A percentile compares a stretch with the other conserved stretches of the same genome.
Conservation (phyloP, 352 stramenopile genomes). For the Phytophthora constricta region DNA sequence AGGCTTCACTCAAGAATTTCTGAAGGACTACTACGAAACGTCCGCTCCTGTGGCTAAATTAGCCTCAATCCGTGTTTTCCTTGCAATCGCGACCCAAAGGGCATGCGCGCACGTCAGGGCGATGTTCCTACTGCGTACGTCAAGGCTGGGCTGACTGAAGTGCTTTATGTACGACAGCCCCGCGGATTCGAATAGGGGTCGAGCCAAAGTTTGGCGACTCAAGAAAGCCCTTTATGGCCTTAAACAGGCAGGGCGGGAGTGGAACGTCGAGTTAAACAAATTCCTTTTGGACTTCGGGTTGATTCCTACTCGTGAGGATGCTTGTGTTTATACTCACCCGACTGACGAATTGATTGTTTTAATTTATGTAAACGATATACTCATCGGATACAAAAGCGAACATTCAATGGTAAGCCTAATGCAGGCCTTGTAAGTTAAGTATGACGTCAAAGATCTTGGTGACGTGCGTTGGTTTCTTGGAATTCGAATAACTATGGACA, state of each 20-base stretch:
- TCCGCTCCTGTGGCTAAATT: conserved; percentile 1
- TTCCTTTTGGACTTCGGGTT: conserved; percentile 1
- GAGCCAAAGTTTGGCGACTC: neutral
- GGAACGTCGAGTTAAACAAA: neutral
- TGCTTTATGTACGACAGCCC: conserved; percentile 3
- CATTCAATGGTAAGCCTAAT: neutral
- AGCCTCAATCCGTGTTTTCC: conserved; percentile 6
- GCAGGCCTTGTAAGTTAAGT: neutral
- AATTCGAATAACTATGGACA: neutral
- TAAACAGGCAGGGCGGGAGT: conserved; percentile 7
- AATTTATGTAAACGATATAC: conserved; percentile 5
- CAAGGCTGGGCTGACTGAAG: conserved; percentile 7
- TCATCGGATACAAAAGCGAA: conserved; percentile 1
- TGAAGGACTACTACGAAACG: conserved; percentile 7
- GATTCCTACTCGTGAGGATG: neutral
- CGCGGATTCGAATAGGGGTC: conserved; percentile 6
- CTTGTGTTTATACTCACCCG: conserved; percentile 2
- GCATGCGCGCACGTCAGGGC: conserved; percentile 11
- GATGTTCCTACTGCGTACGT: conserved; percentile 14
- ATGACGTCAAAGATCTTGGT: conserved; percentile 1
- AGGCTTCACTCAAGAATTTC: conserved; percentile 1
- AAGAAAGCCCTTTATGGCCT: conserved; percentile 9
- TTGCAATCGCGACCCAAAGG: neutral
- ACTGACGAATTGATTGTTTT: conserved; percentile 1
- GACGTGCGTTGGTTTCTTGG: conserved; percentile 10